Conservation (phyloP, 2,329 filamentous ascomycete species). For the Monosporascus sp. region DNA sequence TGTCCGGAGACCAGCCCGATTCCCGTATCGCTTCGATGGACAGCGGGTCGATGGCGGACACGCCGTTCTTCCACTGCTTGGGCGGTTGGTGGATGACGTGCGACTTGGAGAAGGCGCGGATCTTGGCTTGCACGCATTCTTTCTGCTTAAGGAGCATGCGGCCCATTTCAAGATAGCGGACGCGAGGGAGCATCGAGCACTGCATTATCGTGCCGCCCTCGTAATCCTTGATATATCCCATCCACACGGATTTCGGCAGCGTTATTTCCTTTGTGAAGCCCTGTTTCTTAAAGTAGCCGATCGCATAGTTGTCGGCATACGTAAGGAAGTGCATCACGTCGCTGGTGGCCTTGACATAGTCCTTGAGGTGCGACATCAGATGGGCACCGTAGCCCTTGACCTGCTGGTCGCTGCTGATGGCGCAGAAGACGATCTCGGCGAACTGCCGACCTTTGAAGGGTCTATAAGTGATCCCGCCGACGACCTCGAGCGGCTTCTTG, state of each 20-base stretch:
- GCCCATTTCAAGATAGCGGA: slow-evolving; percentile 87
- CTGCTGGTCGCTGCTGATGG: slow-evolving; percentile 95
- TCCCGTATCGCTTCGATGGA: slow-evolving; percentile 82
- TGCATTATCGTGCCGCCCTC: slow-evolving; percentile 99
- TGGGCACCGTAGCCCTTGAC: slow-evolving; percentile 98
- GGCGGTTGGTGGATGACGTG: slow-evolving; percentile 85
- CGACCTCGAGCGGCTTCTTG: slow-evolving; percentile 92
- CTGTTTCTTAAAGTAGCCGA: slow-evolving; percentile 98
- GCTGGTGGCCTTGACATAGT: slow-evolving; percentile 96
- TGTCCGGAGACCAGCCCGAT: slow-evolving; percentile 92
- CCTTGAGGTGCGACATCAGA: slow-evolving; percentile 95
- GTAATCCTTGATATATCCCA: slow-evolving; percentile 99
- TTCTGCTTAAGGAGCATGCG: slow-evolving; percentile 97
- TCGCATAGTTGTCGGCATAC: slow-evolving; percentile 98
- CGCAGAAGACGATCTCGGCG: slow-evolving; percentile 97
- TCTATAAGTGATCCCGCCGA: slow-evolving; percentile 93
- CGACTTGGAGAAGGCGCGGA: slow-evolving; percentile 81
- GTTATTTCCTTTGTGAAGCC: slow-evolving; percentile 99
- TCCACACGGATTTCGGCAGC: slow-evolving; percentile 84
- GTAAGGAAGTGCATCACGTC: slow-evolving; percentile 98
- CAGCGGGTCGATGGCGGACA: slow-evolving; percentile 74
- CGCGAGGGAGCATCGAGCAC: slow-evolving; percentile 91
- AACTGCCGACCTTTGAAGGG: slow-evolving; percentile 90
- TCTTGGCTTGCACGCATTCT: slow-evolving; percentile 90
- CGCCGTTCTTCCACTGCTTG: slow-evolving; percentile 74